Percentiles rank a stretch among this genome's conserved stretches.
Evolutionary conservation across 2,329 filamentous ascomycete species (phyloP).

Genomic region (Fusarium sp.): DNA sequence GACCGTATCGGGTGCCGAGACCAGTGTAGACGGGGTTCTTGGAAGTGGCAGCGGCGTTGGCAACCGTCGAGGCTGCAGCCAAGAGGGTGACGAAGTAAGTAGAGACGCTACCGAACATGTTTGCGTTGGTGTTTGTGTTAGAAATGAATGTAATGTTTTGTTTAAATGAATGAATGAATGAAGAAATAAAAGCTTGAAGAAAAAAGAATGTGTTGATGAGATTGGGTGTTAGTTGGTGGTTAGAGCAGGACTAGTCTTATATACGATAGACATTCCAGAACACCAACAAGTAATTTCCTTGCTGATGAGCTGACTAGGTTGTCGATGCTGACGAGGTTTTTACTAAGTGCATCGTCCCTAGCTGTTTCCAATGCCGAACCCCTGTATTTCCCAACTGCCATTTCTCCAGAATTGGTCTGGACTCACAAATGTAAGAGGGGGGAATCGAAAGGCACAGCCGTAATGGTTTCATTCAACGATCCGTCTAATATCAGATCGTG

Average conservation of each 20-base stretch:
- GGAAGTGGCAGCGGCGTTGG: neutral
- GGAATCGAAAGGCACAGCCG: neutral
- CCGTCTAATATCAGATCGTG: neutral
- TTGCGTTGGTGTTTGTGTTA: neutral
- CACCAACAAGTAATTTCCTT: neutral
- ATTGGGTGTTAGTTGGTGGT: neutral
- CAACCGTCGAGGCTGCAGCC: constrained; percentile 12
- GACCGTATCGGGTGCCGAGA: constrained; percentile 7
- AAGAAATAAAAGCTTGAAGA: neutral
- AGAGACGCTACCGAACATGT: neutral
- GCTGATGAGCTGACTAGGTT: neutral
- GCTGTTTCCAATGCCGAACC: neutral
- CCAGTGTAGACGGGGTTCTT: neutral
- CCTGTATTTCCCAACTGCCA: neutral
- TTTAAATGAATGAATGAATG: neutral
- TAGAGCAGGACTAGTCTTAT: neutral
- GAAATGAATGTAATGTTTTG: neutral
- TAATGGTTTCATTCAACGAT: neutral
- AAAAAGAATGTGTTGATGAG: constrained; percentile 13
- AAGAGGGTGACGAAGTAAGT: constrained; percentile 4
- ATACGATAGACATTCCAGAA: neutral
- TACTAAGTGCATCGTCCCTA: neutral
- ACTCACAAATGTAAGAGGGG: neutral
- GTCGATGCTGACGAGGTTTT: neutral
- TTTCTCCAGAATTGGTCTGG: neutral